Evolutionary conservation across 805 yeast genomes (phyloP).

Genomic region (Candida ovalis): DNA sequence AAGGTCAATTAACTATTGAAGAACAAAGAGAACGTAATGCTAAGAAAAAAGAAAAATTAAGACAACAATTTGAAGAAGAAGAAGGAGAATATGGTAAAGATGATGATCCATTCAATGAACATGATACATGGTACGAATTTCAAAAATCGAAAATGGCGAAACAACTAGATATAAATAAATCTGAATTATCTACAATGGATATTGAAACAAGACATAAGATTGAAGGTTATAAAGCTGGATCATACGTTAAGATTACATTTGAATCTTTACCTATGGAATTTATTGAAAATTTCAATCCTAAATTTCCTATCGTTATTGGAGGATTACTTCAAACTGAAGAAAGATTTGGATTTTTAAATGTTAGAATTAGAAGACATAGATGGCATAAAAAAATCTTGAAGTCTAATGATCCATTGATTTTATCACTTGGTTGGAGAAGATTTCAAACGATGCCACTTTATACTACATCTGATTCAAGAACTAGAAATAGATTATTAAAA

Average conservation of each 20-base stretch:
- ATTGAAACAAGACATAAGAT: slow-evolving; percentile 69
- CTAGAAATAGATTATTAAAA: slow-evolving; percentile 95
- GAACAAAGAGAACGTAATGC: slow-evolving; percentile 80
- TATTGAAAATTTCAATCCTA: slow-evolving; percentile 79
- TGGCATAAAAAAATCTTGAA: slow-evolving; percentile 97
- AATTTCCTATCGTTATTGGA: slow-evolving; percentile 82
- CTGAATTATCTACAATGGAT: slow-evolving; percentile 72
- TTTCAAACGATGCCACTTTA: slow-evolving; percentile 95
- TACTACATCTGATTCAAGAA: slow-evolving; percentile 95
- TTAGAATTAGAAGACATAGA: slow-evolving; percentile 93
- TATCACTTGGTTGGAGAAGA: slow-evolving; percentile 97
- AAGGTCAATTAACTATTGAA: slow-evolving; percentile 51
- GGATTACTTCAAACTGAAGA: slow-evolving; percentile 89
- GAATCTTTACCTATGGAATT: slow-evolving; percentile 86
- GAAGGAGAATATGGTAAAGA: slow-evolving; percentile 73
- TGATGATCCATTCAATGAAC: slow-evolving; percentile 62
- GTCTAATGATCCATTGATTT: slow-evolving; percentile 89
- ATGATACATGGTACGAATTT: slow-evolving; percentile 96
- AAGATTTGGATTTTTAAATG: slow-evolving; percentile 88
- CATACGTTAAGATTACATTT: slow-evolving; percentile 87
- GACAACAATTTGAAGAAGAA: slow-evolving; percentile 85
- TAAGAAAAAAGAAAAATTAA: slow-evolving; percentile 80
- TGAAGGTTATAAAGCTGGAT: slow-evolving; percentile 92
- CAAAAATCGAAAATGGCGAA: slow-evolving; percentile 97
- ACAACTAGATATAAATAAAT: slow-evolving; percentile 88